Evolutionary conservation across 2,329 filamentous ascomycete genomes (phyloP), one percentile per base, ranked within the genome.

Genomic region (Sphaerulina vaccinii): DNA sequence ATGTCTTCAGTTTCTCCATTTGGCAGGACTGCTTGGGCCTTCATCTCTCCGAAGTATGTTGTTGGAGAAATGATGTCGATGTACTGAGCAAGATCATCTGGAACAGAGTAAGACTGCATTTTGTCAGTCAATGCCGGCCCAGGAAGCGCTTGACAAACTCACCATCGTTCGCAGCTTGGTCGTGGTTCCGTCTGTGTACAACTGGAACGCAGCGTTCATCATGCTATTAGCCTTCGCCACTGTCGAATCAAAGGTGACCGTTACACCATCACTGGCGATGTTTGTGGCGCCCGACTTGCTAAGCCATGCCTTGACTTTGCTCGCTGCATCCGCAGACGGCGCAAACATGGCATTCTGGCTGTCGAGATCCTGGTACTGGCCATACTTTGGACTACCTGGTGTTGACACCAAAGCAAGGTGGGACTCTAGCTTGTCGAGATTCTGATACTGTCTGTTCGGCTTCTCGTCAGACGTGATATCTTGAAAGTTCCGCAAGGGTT

Each of bases 361-460:
- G 10, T 70, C 65, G 35, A 70, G 65, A 18, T 68, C 70, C 55
- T 78, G 71, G 62, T 79, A 78, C 50, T 77, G 63, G 21, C 79
- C 79, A 56, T 81, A 80, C 13, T 68, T 65, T 3, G 70, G 56
- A 53, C 73, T 67, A 5, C 71, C 70, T 1, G 79, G 79, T 0
- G 75, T 77, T 16, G 76, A 78, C 18, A 76, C 63, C 5, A 70
- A 67, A 19, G 68, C 57, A 36, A 75, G 65, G 23, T 64, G 65
- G 29, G 69, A 63, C 58, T 75, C 69, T 11, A 76, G 69, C 36
- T 67, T 64, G 33, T 71, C 67, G 5, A 69, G 61, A 36, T 59
- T 62, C 39, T 55, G 55, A 41, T 60, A 59, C 16, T 27, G 2
- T 27, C 24, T 27, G 24, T 27, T 27, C 24, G 7, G 2, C 11